These are phyloP conservation scores for Diplocarpon mali DNA, from an alignment of 2,329 filamentous ascomycete genomes.

Conservation along the genomic window DNA sequence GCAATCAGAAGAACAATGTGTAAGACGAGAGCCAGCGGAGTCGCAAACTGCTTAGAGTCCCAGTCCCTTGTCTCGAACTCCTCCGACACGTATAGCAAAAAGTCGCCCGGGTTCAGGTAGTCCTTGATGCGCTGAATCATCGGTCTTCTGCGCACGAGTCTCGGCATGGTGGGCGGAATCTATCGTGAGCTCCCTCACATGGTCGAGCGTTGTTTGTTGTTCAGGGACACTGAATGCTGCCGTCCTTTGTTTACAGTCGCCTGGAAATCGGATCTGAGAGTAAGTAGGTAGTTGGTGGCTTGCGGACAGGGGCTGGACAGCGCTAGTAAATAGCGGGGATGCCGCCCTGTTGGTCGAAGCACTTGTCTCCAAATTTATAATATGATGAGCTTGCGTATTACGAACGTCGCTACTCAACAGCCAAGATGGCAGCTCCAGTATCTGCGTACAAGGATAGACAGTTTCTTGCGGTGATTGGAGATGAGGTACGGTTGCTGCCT, in stretches of 20 bases:
- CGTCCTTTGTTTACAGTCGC: slow-evolving; percentile 17
- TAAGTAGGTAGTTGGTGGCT: not conserved
- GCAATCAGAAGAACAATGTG: slow-evolving; percentile 77
- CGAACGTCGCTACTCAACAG: slow-evolving; percentile 3
- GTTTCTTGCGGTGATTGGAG: slow-evolving; percentile 94
- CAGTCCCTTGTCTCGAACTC: slow-evolving; percentile 86
- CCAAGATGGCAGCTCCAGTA: slow-evolving; percentile 45
- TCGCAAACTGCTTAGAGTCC: slow-evolving; percentile 71
- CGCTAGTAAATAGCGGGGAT: slow-evolving; percentile 6
- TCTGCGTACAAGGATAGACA: slow-evolving; percentile 71
- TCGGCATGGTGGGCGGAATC: slow-evolving; percentile 44
- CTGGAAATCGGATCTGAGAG: slow-evolving; percentile 1
- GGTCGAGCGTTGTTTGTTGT: slow-evolving; percentile 8
- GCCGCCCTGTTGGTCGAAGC: slow-evolving; percentile 5
- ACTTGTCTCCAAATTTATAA: no score
- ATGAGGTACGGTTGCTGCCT: slow-evolving; percentile 55
- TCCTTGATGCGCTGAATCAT: slow-evolving; percentile 70
- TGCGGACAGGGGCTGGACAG: slow-evolving; percentile 5
- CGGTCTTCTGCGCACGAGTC: slow-evolving; percentile 71
- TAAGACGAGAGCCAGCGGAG: slow-evolving; percentile 61
- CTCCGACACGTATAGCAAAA: slow-evolving; percentile 82
- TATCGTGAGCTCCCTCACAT: slow-evolving; percentile 28
- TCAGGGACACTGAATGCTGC: slow-evolving; percentile 2
- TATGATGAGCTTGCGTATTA: not conserved
- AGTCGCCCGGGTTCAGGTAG: slow-evolving; percentile 78